Base-by-base conservation (phyloP, 108 stramenopile genomes). In the Licmophora abbreviata region DNA sequence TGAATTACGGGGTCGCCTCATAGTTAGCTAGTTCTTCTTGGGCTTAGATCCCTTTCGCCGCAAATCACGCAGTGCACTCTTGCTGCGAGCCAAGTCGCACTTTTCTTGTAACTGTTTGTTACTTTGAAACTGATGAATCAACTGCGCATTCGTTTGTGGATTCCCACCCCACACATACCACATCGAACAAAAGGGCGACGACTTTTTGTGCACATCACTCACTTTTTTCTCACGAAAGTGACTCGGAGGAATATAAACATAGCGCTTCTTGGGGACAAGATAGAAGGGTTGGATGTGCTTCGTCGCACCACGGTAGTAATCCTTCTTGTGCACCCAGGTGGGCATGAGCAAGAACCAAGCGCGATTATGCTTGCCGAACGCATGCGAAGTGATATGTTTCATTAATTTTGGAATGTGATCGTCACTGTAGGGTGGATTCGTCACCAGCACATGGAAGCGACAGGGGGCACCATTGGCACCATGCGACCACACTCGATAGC, bases 371-470 rank as follows among this genome's bases (percentile, higher is more conserved):
- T 12, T 40, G 4, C 66, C 66, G 52, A 78, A 74, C 11, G 45
- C 35, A 10, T 58, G 33, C 5, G 64, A 68, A 0, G 73, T 65
- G 1, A 88, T 26, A 54, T 85, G 79, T 10, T 59, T 32, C 50
- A 98, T 72, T 15, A 98, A 68, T 46, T 56, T 68, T 50, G 88
- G 84, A 27, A 95, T 79, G 59, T 99, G 98, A 43, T 96, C 95
- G 1, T 59, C 88, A 35, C 76, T 80, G 58, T 97, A 99, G 0
- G 98, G 98, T 14, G 98, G 98, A 59, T 99, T 99, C 2, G 98
- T 97, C 23, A 97, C 50, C 1, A 99, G 55, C 0, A 95, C 73
- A 60, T 99, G 94, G 53, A 73, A 75, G 6, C n/a, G n/a, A 44
- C 32, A 0, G 95, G 94, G 29, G 88, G 70, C 0, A n/a, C 21